These are phyloP conservation scores for Saccharomycopsis olivae DNA, from an alignment of 805 yeast species.

Conservation along the genomic window DNA sequence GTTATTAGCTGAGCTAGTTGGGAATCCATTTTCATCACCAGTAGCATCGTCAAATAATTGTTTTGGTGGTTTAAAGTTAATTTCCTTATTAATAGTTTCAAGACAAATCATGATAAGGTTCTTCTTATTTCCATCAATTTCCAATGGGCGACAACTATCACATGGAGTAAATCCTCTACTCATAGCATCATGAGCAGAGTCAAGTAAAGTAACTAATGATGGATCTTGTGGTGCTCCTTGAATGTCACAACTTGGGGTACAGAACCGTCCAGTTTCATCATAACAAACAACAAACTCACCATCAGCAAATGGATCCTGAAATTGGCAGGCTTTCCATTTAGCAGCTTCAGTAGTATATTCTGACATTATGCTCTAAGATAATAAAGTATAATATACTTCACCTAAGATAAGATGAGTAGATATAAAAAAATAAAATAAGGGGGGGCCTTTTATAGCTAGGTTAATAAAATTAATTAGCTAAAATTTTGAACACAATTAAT, in stretches of 20 bases:
- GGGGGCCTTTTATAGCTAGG: no score
- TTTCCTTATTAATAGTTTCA: conserved; percentile 39
- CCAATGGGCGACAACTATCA: conserved; percentile 41
- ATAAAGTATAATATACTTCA: no score
- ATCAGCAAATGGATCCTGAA: conserved; percentile 13
- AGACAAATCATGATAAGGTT: conserved; percentile 38
- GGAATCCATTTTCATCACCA: no score
- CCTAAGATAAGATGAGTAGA: no score
- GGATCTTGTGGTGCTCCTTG: conserved; percentile 30
- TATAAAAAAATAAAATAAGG: no score
- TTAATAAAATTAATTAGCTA: no score
- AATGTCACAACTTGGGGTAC: conserved; percentile 63
- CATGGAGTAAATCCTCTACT: conserved; percentile 41
- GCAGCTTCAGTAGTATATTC: conserved; percentile 1
- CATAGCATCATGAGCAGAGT: conserved; percentile 32
- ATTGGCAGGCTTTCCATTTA: conserved; percentile 14
- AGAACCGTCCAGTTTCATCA: conserved; percentile 32
- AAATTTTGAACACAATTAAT: no score
- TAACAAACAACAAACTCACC: conserved; percentile 42
- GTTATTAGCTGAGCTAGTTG: neutral
- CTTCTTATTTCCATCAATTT: conserved; percentile 18
- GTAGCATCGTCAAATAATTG: neutral
- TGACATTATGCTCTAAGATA: no score
- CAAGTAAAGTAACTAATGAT: conserved; percentile 36
- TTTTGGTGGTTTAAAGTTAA: conserved; percentile 39